Percentiles rank a stretch among this genome's conserved stretches.
Conservation (phyloP, 257 asterid species). For the Primulina huaijiensis region DNA sequence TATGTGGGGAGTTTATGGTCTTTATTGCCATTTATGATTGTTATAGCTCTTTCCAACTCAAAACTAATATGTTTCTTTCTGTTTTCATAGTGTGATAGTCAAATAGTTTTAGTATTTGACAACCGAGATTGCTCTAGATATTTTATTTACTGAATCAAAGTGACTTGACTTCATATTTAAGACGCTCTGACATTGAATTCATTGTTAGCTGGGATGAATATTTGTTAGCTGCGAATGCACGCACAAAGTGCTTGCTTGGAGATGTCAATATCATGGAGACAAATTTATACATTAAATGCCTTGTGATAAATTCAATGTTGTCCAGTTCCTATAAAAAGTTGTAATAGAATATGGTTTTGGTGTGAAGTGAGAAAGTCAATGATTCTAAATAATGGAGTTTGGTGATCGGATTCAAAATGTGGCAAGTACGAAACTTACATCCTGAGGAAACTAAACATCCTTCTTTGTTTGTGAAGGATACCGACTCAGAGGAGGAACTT, state of each 20-base stretch:
- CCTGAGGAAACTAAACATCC: constrained; percentile 5
- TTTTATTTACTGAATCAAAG: too few relatives aligned
- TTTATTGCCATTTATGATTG: neutral
- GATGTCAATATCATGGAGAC: neutral
- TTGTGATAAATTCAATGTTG: neutral
- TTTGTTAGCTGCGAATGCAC: neutral
- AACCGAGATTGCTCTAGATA: neutral
- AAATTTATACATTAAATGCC: neutral
- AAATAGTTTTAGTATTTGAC: neutral
- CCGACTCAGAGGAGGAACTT: constrained; percentile 60
- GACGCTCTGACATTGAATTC: neutral
- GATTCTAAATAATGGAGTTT: neutral
- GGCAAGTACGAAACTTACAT: neutral
- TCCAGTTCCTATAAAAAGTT: neutral
- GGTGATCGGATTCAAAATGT: neutral
- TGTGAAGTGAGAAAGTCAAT: neutral
- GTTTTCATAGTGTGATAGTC: neutral
- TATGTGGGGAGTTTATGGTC: neutral
- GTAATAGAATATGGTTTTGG: too few relatives aligned
- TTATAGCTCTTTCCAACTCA: neutral
- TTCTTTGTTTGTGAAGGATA: constrained; percentile 39
- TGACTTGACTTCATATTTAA: neutral
- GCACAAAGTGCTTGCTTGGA: too few relatives aligned
- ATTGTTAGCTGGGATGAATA: neutral
- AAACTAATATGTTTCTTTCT: too few relatives aligned